Evolutionary conservation across 2,329 filamentous ascomycete genomes (phyloP), one percentile per base, ranked within the genome.

Genomic region (Calonectria pseudoreteaudii): DNA sequence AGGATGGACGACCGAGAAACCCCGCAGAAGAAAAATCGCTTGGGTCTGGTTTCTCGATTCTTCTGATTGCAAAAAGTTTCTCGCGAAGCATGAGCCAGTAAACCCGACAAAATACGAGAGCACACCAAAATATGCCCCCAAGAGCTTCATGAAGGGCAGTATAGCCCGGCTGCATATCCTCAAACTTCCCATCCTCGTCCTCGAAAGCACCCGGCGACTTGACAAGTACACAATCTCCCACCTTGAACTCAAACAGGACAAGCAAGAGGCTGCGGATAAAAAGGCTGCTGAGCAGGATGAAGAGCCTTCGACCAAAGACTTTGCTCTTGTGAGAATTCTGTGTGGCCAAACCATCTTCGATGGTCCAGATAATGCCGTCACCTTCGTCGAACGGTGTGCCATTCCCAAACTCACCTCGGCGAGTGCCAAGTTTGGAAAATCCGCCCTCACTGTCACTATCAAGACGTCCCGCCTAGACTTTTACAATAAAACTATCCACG

Each of bases 311-410:
- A 81, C 62, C 3, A 74, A 77, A 26, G 50, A 64, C 0, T 79
- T 82, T 50, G n/a, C 16, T 7, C 47, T 81, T 68, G 68, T 10
- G 10, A 44, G 66, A 2, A 71, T 90, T 36, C 84, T 83, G 10
- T 90, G 88, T 68, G 90, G 90, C 2, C 86, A 88, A 56, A 88
- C 88, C 75, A 80, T 85, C 10, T 91, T 88, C 66, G 66, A 78
- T 2, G 68, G 80, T 0, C 31, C 56, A 1, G 34, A 73, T 7
- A 77, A 79, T 74, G 76, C 7, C 26, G 81, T 91, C 9, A 81
- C 82, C 0, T 91, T 89, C 72, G 80, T 86, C 4, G 76, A 86
- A 80, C 90, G 87, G 71, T 80, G 80, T 72, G 81, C 72, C 9
- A 53, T 44, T 50, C 47, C 36, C 14, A 62, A 18, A 1, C 41